These are phyloP conservation scores for Evernia prunastri DNA, from an alignment of 495 filamentous ascomycete species.

Conservation along the genomic window DNA sequence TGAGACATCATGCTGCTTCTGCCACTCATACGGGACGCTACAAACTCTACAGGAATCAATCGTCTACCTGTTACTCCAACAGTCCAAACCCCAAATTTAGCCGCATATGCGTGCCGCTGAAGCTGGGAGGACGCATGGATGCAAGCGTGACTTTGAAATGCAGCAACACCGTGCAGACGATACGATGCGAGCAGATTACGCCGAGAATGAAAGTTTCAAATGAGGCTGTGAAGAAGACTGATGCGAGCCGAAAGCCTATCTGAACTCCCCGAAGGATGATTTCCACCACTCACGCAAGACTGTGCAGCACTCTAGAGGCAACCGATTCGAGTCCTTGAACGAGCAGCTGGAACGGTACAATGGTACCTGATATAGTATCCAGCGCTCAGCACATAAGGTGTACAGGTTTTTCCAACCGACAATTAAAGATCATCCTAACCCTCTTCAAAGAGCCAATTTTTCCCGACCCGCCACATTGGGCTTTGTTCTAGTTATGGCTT, in stretches of 20 bases:
- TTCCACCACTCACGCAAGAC: background rate
- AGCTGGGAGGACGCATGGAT: background rate
- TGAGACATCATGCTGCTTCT: background rate
- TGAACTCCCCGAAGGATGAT: background rate
- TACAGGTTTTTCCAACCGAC: background rate
- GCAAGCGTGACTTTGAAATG: background rate
- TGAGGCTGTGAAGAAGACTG: background rate
- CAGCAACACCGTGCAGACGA: background rate
- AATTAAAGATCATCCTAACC: background rate
- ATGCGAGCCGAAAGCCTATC: background rate
- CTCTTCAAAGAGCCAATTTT: background rate
- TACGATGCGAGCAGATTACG: too few species aligned
- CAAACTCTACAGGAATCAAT: background rate
- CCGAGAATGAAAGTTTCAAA: background rate
- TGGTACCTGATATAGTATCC: background rate
- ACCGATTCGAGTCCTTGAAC: background rate
- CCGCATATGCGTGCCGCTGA: background rate
- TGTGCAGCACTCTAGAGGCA: background rate
- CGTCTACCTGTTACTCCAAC: background rate
- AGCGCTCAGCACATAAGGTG: background rate
- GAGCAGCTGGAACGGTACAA: background rate
- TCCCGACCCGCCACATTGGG: background rate
- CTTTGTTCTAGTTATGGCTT: background rate
- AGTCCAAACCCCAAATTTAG: background rate
- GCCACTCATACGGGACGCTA: background rate